phyloP scores from a whole-genome alignment of 208 protist species.

The Leishmania braziliensis region DNA sequence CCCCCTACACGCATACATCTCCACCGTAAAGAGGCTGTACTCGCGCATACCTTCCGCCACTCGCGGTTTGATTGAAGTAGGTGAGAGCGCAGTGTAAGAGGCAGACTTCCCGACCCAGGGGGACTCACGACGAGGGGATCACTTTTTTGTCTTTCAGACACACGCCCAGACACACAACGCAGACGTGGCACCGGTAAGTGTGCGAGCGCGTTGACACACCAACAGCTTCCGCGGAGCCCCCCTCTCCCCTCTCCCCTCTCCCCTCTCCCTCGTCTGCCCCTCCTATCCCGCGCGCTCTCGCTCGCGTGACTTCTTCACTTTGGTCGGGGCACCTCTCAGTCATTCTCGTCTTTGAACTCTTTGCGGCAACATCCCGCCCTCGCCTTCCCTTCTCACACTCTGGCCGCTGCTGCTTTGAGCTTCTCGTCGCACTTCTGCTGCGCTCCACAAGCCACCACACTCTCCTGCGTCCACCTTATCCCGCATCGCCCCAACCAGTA shows the following conservation, averaged over 20 bases:
- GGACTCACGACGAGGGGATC: neutral
- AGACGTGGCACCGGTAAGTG: neutral
- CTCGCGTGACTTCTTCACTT: too few species aligned
- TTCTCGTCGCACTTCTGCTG: too few species aligned
- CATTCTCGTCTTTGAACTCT: neutral
- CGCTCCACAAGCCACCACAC: too few species aligned
- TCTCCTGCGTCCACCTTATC: neutral
- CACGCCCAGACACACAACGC: neutral
- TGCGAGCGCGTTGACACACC: neutral
- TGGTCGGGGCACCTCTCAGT: too few species aligned
- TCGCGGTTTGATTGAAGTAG: neutral
- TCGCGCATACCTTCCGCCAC: neutral
- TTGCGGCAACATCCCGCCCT: neutral
- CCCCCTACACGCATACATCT: neutral
- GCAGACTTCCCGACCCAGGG: neutral
- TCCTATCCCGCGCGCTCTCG: neutral
- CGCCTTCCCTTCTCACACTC: neutral
- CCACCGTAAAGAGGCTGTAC: neutral
- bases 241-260: neutral
- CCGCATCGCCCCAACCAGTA: neutral
- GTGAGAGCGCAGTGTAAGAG: neutral
- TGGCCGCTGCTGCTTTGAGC: too few species aligned
- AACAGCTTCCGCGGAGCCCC: neutral
- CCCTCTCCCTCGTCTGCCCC: neutral
- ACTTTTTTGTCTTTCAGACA: neutral